Evolutionary conservation across 1,284 basidiomycete species (phyloP).

Genomic region (Heliocybe sulcata): DNA sequence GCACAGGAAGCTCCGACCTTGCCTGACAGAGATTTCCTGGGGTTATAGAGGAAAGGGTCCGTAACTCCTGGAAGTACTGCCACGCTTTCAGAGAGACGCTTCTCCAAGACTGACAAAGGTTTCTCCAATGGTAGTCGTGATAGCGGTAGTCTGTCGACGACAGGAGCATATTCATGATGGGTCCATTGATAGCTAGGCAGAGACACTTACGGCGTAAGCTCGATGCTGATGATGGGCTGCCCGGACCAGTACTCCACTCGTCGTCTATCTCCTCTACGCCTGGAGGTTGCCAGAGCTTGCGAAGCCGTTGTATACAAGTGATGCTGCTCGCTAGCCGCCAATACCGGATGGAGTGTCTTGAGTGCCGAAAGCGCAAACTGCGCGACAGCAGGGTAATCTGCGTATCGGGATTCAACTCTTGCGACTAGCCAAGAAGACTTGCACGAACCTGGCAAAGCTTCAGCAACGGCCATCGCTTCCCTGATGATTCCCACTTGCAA

Average conservation of each 20-base stretch:
- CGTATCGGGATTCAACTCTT: conserved; percentile 10
- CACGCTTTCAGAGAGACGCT: conserved; percentile 29
- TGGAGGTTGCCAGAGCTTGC: conserved; percentile 64
- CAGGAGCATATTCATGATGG: neutral
- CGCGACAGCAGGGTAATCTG: conserved; percentile 72
- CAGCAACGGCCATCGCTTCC: conserved; percentile 86
- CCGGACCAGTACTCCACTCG: conserved; percentile 81
- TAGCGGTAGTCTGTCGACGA: conserved; percentile 50
- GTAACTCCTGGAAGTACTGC: conserved; percentile 47
- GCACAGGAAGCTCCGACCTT: conserved; percentile 40
- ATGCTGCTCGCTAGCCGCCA: conserved; percentile 68
- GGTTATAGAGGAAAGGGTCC: conserved; percentile 88
- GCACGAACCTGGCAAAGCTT: conserved; percentile 78
- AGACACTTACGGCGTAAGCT: conserved; percentile 59
- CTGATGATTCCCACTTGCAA: conserved; percentile 87
- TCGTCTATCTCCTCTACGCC: conserved; percentile 66
- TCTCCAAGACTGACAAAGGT: conserved; percentile 44
- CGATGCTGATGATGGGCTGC: conserved; percentile 72
- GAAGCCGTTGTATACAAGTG: conserved; percentile 69
- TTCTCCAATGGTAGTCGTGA: conserved; percentile 74
- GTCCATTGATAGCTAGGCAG: neutral
- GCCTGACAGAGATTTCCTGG: conserved; percentile 49
- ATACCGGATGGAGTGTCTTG: conserved; percentile 56
- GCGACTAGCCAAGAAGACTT: conserved; percentile 8
- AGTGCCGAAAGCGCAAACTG: conserved; percentile 76